Evolutionary conservation across 2,329 filamentous ascomycete species (phyloP).

Genomic region (Aphanocladium album): DNA sequence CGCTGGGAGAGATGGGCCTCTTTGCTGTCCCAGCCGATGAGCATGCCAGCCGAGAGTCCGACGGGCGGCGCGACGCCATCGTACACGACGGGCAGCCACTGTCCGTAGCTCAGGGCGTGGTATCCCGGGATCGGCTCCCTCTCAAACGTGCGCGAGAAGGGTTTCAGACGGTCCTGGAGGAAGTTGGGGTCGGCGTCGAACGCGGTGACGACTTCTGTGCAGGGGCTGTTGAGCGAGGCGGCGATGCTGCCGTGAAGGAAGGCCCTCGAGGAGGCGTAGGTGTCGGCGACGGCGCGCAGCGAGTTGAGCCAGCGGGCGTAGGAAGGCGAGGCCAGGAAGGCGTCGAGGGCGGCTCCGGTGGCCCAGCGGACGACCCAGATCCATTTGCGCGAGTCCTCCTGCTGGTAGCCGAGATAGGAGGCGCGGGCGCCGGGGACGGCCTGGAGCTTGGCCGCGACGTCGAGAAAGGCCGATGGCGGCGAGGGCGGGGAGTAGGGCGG

Average conservation of each 20-base stretch:
- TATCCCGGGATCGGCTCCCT: conserved; percentile 24
- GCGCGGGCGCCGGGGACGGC: conserved; percentile 27
- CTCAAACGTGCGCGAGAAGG: conserved; percentile 23
- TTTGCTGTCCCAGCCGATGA: conserved; percentile 37
- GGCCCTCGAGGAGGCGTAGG: conserved; percentile 19
- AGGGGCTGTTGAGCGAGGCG: conserved; percentile 29
- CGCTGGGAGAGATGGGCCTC: conserved; percentile 32
- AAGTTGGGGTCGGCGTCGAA: conserved; percentile 29
- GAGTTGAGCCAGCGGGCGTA: conserved; percentile 37
- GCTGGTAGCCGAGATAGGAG: conserved; percentile 30
- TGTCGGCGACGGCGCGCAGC: conserved; percentile 26
- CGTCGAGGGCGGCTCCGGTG: conserved; percentile 27
- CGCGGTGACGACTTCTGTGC: conserved; percentile 34
- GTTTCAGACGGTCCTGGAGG: conserved; percentile 25
- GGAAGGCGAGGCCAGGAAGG: conserved; percentile 37
- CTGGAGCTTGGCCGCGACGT: conserved; percentile 24
- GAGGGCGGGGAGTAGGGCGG: conserved; percentile 20
- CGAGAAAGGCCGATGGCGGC: conserved; percentile 23
- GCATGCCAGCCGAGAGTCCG: conserved; percentile 27
- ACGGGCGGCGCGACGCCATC: conserved; percentile 23
- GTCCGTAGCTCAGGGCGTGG: conserved; percentile 28
- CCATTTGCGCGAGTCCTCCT: conserved; percentile 30
- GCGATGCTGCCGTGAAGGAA: conserved; percentile 20
- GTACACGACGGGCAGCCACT: conserved; percentile 27
- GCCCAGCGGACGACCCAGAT: conserved; percentile 31